Conservation (phyloP, 2,329 filamentous ascomycete species). For the Xylaria digitata region DNA sequence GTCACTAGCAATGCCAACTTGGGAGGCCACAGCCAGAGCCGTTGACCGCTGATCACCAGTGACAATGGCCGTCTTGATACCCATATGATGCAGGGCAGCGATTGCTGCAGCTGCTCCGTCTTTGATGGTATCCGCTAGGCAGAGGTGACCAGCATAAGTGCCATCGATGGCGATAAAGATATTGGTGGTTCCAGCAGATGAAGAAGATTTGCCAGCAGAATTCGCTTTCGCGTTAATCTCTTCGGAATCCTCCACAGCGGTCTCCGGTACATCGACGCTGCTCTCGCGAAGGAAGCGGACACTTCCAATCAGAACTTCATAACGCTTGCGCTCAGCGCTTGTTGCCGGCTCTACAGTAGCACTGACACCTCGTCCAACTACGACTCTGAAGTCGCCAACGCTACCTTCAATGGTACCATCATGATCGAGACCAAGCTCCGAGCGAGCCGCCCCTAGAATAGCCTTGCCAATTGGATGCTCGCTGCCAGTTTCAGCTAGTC, state of each 20-base stretch:
- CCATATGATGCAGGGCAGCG: slow-evolving; percentile 83
- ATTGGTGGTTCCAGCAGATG: slow-evolving; percentile 79
- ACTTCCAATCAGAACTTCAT: slow-evolving; percentile 87
- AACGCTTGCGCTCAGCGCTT: slow-evolving; percentile 74
- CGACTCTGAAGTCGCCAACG: slow-evolving; percentile 84
- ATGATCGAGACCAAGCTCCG: slow-evolving; percentile 75
- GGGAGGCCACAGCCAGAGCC: slow-evolving; percentile 82
- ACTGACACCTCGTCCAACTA: slow-evolving; percentile 85
- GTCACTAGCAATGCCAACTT: slow-evolving; percentile 81
- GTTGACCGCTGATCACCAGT: slow-evolving; percentile 91
- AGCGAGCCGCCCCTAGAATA: slow-evolving; percentile 79
- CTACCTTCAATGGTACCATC: slow-evolving; percentile 84
- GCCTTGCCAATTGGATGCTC: slow-evolving; percentile 97
- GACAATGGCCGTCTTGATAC: slow-evolving; percentile 88
- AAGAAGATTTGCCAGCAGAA: slow-evolving; percentile 42
- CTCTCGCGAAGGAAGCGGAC: slow-evolving; percentile 79
- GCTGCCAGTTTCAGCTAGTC: slow-evolving; percentile 93
- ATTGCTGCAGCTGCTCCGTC: slow-evolving; percentile 84
- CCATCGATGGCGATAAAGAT: slow-evolving; percentile 92
- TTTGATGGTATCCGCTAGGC: slow-evolving; percentile 91
- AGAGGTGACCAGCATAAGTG: slow-evolving; percentile 82
- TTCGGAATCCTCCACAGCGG: slow-evolving; percentile 72
- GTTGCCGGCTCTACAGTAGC: slow-evolving; percentile 83
- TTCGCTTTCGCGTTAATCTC: slow-evolving; percentile 63
- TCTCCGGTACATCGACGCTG: slow-evolving; percentile 72